Conservation (phyloP, 352 stramenopile genomes). For the Phytophthora hybrid region DNA sequence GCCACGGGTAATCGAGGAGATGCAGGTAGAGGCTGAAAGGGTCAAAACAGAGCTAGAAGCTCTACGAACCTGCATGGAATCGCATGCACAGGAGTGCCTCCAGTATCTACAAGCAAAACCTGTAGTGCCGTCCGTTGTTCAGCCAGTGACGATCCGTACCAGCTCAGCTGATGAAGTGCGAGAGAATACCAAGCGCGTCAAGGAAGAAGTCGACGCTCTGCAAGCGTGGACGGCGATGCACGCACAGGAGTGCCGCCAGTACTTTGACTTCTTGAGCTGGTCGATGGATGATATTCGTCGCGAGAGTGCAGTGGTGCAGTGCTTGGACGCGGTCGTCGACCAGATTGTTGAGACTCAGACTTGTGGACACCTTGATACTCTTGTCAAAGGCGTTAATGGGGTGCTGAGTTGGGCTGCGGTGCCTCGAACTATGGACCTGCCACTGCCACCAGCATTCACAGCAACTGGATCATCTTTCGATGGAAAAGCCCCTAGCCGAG, state of each 20-base stretch:
- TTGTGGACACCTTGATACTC: conserved; percentile 25
- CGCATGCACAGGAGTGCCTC: conserved; percentile 3
- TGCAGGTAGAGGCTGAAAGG: background rate
- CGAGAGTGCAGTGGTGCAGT: conserved; percentile 41
- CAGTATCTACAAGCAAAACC: background rate
- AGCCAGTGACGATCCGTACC: conserved; percentile 1
- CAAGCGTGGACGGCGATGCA: conserved; percentile 55
- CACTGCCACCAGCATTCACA: background rate
- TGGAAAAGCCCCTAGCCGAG: background rate
- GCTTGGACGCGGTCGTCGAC: conserved; percentile 40
- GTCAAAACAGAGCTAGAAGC: background rate
- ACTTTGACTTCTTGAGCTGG: conserved; percentile 65
- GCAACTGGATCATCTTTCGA: background rate
- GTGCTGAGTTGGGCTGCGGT: conserved; percentile 12
- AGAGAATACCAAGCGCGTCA: conserved; percentile 1
- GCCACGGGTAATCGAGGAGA: background rate
- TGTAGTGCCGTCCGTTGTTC: background rate
- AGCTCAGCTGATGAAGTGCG: background rate
- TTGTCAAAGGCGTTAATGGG: conserved; percentile 21
- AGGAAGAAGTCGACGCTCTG: conserved; percentile 38
- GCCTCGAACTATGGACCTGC: background rate
- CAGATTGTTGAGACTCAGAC: conserved; percentile 36
- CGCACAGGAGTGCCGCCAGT: conserved; percentile 55
- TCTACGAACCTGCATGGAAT: background rate
- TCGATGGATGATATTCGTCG: conserved; percentile 41